Base-by-base conservation (phyloP, 352 stramenopile species). In the Pythium myriotylum region DNA sequence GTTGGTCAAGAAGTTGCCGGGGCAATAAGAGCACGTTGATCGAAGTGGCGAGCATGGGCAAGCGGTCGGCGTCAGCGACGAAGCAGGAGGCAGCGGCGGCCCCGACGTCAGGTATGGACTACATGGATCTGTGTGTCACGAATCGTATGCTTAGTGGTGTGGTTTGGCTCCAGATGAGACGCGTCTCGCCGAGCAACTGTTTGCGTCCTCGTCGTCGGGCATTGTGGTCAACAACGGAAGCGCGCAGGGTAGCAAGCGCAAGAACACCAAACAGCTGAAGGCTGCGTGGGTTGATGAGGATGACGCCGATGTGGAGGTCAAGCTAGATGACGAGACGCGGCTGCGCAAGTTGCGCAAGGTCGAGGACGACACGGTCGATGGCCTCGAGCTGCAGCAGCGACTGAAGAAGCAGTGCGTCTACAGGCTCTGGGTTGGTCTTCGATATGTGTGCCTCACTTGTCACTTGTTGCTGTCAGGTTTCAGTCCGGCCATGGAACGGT, bases 241-340 rank as follows among this genome's bases (percentile, higher is more conserved):
- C 19, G 39, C 60, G 55, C 37, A 51, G 22, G 51, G 35, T 33
- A 49, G 26, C 42, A 74, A 73, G 63, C 68, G 82, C 47, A 77
- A 81, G 40, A 52, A 72, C 6, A 51, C 42, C 29, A 53, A 63
- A 26, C 67, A 70, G 23, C 51, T 84, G 12, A 74, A 86, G 42
- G 70, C 82, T 0, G 89, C 85, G 17, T 97, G 89, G 89, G 76
- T 92, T 42, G 89, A 97, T 70, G 88, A 96, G 8, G 89, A 96
- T 54, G 89, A 97, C 57, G 76, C 74, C 7, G 62, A 81, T 17
- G 71, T 96, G 17, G 58, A 86, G 33, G 79, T 96, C 46, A 87
- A 81, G 56, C 66, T 97, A 9, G 73, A 84, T 35, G 71, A 87
- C 26, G 70, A 89, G 54, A 72, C 67, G 24, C 88, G 85, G 13